Evolutionary conservation across 768 basidiomycete species (phyloP), one percentile per base, ranked within the genome.

Genomic region (Psilocybe sp.): DNA sequence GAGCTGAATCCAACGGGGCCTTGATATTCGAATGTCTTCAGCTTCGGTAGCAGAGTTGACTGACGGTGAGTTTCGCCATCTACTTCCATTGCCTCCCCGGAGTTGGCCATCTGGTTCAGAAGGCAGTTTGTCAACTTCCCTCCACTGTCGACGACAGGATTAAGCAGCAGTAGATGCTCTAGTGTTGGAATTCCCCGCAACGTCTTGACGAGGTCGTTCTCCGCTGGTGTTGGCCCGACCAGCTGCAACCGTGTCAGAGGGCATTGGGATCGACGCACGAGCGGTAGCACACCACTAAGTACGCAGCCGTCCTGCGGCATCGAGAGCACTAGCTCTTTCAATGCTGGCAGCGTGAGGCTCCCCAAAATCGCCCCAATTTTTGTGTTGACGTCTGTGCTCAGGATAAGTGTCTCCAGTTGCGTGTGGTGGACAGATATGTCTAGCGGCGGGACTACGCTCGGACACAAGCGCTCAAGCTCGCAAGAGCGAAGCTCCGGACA

Each of bases 171-270:
- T 14, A 61, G 28, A 5, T 47, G 44, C 13, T 46, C 49, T 37
- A 61, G 38, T 20, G 46, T 47, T 31, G 54, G 49, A n/a, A 57
- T 34, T 23, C 53, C 48, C 28, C 37, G 42, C 14, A 61, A 47
- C 23, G 54, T 55, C 31, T 34, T 44, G 20, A 59, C 47, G 16
- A 61, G 44, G 14, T 54, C 44, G 3, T 55, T 49, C 19, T 61
- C 60, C 1, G 12, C 34, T 8, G 60, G 60, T 12, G 54, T 61
- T n/a, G 49, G 28, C 10, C 60, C 58, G n/a, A 61, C 60, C 37
- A 61, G 42, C 42, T 61, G 60, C 8, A 61, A 45, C 31, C 37
- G 44, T 37, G 49, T 44, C 31, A 61, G 42, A 28, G 34, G 40
- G 15, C 58, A 54, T 9, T 39, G 39, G 8, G 60, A 59, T 13